phyloP scores from a whole-genome alignment of 2,329 filamentous ascomycete species.

The Aureobasidium sp. region DNA sequence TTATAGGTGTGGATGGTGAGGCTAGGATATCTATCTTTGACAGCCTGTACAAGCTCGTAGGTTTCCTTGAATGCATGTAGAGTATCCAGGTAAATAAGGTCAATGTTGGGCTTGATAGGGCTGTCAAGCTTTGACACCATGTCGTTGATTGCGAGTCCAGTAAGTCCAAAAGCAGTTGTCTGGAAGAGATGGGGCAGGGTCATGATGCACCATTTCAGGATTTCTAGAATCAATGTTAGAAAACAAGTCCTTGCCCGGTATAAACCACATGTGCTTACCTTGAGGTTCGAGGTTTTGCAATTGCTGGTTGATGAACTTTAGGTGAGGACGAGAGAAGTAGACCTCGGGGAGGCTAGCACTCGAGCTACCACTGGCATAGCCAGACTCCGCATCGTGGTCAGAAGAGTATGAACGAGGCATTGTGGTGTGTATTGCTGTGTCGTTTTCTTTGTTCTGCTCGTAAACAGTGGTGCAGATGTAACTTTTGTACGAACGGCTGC shows the following conservation, averaged over 20 bases:
- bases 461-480: background rate
- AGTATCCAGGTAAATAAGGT: constrained; percentile 48
- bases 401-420: constrained; percentile 17
- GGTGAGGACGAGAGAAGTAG: constrained; percentile 77
- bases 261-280: constrained; percentile 34
- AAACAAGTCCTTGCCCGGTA: background rate
- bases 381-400: constrained; percentile 58
- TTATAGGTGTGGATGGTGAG: constrained; percentile 83
- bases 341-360: constrained; percentile 63
- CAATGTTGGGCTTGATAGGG: constrained; percentile 46
- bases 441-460: background rate
- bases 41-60: constrained; percentile 49
- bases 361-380: constrained; percentile 66
- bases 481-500: background rate
- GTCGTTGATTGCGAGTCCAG: constrained; percentile 46
- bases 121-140: constrained; percentile 66
- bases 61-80: constrained; percentile 46
- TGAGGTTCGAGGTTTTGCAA: constrained; percentile 79
- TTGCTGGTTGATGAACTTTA: constrained; percentile 85
- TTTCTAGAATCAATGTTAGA: constrained; percentile 45
- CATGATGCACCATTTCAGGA: constrained; percentile 85
- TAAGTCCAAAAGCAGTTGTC: constrained; percentile 44
- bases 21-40: constrained; percentile 67
- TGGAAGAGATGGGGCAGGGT: constrained; percentile 77
- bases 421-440: background rate